A percentile compares a stretch with the other conserved stretches of the same genome.
Evolutionary conservation across 2,329 filamentous ascomycete genomes (phyloP).

Genomic region (Neopestalotiopsis sp.): DNA sequence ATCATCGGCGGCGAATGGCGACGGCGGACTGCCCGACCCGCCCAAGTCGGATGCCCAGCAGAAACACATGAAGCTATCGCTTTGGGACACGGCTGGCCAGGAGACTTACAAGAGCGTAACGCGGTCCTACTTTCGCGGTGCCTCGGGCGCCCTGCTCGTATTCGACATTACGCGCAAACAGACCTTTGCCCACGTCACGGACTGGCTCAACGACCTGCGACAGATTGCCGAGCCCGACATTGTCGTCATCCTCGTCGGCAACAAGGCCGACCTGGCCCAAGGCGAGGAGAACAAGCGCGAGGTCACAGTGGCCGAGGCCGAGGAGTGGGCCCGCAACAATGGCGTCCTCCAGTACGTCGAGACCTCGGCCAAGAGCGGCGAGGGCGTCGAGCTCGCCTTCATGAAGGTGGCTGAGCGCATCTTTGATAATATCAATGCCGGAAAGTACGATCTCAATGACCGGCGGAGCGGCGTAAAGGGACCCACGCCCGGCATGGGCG

Average conservation of each 20-base stretch:
- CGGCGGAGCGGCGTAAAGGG: conserved; percentile 90
- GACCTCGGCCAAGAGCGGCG: conserved; percentile 93
- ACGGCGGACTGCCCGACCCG: conserved; percentile 59
- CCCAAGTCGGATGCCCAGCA: conserved; percentile 49
- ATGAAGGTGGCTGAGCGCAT: conserved; percentile 93
- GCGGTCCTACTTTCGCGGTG: conserved; percentile 88
- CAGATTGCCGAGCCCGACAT: conserved; percentile 97
- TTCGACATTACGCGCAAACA: conserved; percentile 89
- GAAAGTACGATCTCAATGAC: conserved; percentile 93
- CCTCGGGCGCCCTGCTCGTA: conserved; percentile 76
- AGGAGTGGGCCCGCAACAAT: conserved; percentile 86
- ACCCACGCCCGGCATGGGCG: conserved; percentile 53
- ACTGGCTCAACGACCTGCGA: conserved; percentile 92
- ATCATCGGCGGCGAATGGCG: conserved; percentile 24
- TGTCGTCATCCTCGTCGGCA: conserved; percentile 91
- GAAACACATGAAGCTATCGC: conserved; percentile 88
- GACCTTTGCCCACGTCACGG: conserved; percentile 87
- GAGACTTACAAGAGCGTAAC: conserved; percentile 98
- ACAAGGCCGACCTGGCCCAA: conserved; percentile 83
- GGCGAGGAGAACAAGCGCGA: conserved; percentile 62
- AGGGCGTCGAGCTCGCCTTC: conserved; percentile 92
- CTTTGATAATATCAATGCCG: conserved; percentile 95
- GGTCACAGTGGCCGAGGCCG: conserved; percentile 82
- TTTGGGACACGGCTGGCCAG: conserved; percentile 97
- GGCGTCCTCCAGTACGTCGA: conserved; percentile 93